Evolutionary conservation across 2,329 filamentous ascomycete genomes (phyloP).

Genomic region (Zarea fungicola): DNA sequence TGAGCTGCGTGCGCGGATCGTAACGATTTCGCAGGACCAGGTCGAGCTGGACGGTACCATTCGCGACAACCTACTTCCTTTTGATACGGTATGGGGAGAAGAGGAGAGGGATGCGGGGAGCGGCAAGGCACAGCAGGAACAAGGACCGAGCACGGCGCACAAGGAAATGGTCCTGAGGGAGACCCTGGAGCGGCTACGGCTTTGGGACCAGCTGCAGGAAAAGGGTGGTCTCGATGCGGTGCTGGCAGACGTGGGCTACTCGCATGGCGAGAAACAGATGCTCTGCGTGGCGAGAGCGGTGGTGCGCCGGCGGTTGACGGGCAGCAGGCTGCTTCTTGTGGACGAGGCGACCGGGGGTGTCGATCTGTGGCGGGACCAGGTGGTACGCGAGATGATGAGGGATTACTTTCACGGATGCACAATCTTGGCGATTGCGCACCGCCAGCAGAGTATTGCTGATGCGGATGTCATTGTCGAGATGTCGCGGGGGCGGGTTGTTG

Average conservation of each 20-base stretch:
- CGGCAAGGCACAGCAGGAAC: not conserved
- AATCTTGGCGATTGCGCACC: not conserved
- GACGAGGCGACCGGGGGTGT: not conserved
- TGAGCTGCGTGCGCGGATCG: slow-evolving; percentile 2
- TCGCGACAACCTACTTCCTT: slow-evolving; percentile 3
- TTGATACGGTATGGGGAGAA: not conserved
- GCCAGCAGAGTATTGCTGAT: not conserved
- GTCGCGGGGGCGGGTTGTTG: not conserved
- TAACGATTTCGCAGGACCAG: slow-evolving; percentile 1
- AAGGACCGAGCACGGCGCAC: not conserved
- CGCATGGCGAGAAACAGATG: slow-evolving; percentile 2
- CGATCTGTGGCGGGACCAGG: not conserved
- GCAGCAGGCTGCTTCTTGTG: not conserved
- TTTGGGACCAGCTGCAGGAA: not conserved
- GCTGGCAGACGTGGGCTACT: not conserved
- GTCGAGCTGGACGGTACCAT: not conserved
- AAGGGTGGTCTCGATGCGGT: not conserved
- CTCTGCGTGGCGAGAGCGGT: not conserved
- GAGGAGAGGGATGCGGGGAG: no score
- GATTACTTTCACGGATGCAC: not conserved
- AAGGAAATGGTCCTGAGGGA: not conserved
- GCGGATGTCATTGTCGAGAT: not conserved
- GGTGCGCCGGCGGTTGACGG: not conserved
- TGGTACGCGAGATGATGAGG: not conserved
- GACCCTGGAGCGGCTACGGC: not conserved